These are phyloP conservation scores for Plasmodium sp. DNA, from an alignment of 169 alveolate species.

Conservation along the genomic window DNA sequence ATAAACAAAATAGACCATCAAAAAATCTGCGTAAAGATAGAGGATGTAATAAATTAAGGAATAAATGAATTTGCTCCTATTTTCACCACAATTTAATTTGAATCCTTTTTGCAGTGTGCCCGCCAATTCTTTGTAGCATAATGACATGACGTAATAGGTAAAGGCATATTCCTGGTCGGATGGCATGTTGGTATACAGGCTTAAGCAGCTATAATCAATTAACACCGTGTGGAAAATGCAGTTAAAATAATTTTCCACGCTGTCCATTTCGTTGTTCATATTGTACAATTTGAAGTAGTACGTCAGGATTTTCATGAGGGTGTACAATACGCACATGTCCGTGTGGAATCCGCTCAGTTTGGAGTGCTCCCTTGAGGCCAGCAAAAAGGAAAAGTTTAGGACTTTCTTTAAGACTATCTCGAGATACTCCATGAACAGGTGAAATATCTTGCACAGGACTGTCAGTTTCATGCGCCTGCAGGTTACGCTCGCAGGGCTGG, in stretches of 20 bases:
- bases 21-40: slow-evolving; percentile 53
- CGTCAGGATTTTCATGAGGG: slow-evolving; percentile 38
- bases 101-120: neutral
- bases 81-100: slow-evolving; percentile 9
- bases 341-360: slow-evolving; percentile 7
- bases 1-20: slow-evolving; percentile 56
- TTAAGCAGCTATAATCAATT: slow-evolving; percentile 62
- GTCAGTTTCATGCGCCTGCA: slow-evolving; percentile 24
- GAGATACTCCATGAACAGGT: slow-evolving; percentile 47
- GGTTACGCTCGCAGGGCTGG: neutral
- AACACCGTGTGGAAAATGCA: slow-evolving; percentile 39
- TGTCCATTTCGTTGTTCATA: slow-evolving; percentile 44
- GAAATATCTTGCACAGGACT: slow-evolving; percentile 51
- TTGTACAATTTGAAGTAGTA: slow-evolving; percentile 33
- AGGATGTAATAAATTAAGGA: slow-evolving; percentile 52
- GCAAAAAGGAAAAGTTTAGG: slow-evolving; percentile 47
- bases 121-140: slow-evolving; percentile 57
- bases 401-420: slow-evolving; percentile 29
- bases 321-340: slow-evolving; percentile 52
- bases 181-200: slow-evolving; percentile 39
- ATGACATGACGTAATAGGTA: slow-evolving; percentile 69
- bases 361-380: slow-evolving; percentile 52
- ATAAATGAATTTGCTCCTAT: slow-evolving; percentile 13
- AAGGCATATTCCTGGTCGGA: slow-evolving; percentile 61
- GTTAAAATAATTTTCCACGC: slow-evolving; percentile 60